phyloP scores from a whole-genome alignment of 73 alveolate species.

The Effrenium voratum region DNA sequence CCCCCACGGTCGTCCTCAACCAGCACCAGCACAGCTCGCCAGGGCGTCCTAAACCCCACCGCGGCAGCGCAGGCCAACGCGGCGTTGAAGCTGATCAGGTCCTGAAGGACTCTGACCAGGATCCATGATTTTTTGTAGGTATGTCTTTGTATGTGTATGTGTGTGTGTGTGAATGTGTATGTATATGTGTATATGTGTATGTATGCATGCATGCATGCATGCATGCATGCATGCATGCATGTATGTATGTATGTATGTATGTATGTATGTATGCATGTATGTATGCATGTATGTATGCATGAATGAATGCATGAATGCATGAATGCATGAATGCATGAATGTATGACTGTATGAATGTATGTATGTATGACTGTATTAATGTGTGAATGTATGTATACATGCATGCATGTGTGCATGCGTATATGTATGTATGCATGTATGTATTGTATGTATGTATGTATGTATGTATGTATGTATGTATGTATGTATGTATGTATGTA shows the following conservation, averaged over 20 bases:
- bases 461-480: conserved; percentile 45
- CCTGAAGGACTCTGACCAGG: too few relatives aligned
- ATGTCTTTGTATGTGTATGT: neutral
- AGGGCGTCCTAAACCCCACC: too few relatives aligned
- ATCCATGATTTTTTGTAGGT: neutral
- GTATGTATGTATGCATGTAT: neutral
- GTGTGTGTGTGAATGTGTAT: neutral
- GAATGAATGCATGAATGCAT: neutral
- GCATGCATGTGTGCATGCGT: neutral
- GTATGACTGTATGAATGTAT: neutral
- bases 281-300: neutral
- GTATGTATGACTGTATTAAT: neutral
- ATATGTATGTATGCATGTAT: neutral
- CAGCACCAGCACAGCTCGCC: too few relatives aligned
- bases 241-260: neutral
- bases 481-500: neutral
- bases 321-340: conserved; percentile 14
- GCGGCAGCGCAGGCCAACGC: too few relatives aligned
- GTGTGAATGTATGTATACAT: neutral
- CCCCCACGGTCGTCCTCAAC: too few relatives aligned
- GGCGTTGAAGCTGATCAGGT: too few relatives aligned
- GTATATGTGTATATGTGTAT: neutral
- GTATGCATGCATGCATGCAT: neutral
- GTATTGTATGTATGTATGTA: conserved; percentile 25
- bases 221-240: neutral